phyloP scores from a whole-genome alignment of 148 eudicot genomes.

The Rhododendron ovatum region DNA sequence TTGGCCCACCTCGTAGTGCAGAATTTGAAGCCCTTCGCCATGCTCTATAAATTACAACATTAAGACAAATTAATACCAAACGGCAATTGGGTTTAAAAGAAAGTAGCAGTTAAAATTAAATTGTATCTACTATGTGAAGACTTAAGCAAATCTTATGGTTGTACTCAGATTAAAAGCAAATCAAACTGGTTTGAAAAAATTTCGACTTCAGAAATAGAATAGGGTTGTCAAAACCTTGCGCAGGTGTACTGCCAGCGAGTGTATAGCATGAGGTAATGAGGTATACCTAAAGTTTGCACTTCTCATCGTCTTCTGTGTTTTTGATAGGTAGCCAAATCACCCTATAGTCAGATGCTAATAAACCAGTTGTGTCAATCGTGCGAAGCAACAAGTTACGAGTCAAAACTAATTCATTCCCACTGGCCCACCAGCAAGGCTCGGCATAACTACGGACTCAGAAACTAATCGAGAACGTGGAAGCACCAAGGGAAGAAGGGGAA shows the following conservation, averaged over 20 bases:
- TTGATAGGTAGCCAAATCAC: neutral
- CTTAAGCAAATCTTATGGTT: neutral
- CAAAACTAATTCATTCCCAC: neutral
- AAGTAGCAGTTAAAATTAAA: neutral
- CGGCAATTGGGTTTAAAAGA: neutral
- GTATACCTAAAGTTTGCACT: neutral
- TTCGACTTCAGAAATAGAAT: neutral
- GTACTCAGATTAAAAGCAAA: neutral
- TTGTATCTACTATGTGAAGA: neutral
- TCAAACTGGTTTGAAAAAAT: neutral
- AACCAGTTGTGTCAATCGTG: neutral
- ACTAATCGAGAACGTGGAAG: neutral
- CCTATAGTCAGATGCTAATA: neutral
- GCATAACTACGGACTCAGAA: neutral
- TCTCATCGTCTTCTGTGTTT: neutral
- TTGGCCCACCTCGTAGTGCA: constrained; percentile 90
- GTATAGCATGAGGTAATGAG: neutral
- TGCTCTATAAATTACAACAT: constrained; percentile 44
- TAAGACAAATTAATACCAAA: neutral
- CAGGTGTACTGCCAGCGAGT: neutral
- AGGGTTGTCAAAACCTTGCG: neutral
- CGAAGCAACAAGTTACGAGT: neutral
- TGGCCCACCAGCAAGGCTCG: neutral
- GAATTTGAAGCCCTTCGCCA: constrained; percentile 95
- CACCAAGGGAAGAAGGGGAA: neutral